Conservation (phyloP, 352 stramenopile genomes). For the Phytopythium cucurbitacearum region DNA sequence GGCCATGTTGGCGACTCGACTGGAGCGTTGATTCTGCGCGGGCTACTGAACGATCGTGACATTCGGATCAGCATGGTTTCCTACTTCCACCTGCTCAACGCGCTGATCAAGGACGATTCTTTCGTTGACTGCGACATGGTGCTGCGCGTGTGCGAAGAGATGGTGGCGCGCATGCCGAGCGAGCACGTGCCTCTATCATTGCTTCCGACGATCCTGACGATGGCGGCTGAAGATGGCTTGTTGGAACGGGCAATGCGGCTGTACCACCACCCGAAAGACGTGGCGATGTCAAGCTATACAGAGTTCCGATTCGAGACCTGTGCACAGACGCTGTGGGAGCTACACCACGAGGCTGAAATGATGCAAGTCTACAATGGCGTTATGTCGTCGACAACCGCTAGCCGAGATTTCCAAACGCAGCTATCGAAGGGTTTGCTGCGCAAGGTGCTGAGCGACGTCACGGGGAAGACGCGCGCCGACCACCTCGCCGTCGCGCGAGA, state of each 20-base stretch:
- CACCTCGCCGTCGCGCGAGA: constrained; percentile 29
- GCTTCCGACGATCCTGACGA: constrained; percentile 50
- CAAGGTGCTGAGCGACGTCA: constrained; percentile 35
- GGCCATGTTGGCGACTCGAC: constrained; percentile 37
- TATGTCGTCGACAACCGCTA: constrained; percentile 32
- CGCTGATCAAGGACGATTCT: constrained; percentile 48
- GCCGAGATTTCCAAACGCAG: constrained; percentile 36
- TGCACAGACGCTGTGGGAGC: constrained; percentile 47
- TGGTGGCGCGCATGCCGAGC: constrained; percentile 28
- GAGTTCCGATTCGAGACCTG: constrained; percentile 70
- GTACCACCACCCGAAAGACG: constrained; percentile 37
- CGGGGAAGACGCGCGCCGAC: constrained; percentile 27
- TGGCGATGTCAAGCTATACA: constrained; percentile 34
- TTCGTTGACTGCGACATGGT: constrained; percentile 42
- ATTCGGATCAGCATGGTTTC: constrained; percentile 42
- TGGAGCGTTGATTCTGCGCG: constrained; percentile 26
- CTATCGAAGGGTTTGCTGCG: constrained; percentile 65
- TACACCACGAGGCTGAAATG: constrained; percentile 40
- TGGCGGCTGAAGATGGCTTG: constrained; percentile 47
- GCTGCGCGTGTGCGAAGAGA: constrained; percentile 48
- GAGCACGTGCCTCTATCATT: constrained; percentile 47
- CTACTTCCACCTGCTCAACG: constrained; percentile 58
- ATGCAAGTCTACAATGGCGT: constrained; percentile 51
- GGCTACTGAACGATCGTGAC: constrained; percentile 21
- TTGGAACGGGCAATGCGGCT: constrained; percentile 59